These are phyloP conservation scores for Kluyveromyces marxianus DNA, from an alignment of 1,139 yeast species.

Conservation along the genomic window DNA sequence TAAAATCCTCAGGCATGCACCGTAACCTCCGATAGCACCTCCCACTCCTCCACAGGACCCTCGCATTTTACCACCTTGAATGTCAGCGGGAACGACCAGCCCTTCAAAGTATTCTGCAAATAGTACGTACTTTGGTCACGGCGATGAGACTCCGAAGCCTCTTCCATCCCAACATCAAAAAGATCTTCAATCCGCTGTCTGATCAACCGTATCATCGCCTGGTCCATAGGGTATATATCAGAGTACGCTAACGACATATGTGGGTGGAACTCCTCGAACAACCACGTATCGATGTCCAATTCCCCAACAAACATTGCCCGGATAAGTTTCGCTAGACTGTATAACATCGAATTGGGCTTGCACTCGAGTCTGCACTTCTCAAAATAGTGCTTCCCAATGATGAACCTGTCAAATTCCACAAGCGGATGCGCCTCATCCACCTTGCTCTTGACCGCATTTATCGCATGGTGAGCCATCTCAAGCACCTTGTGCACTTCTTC, in stretches of 20 bases:
- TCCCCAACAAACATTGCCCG: conserved; percentile 56
- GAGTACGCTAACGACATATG: conserved; percentile 71
- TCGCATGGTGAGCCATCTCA: conserved; percentile 60
- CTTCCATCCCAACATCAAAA: conserved; percentile 43
- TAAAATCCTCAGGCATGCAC: conserved; percentile 32
- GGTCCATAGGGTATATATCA: conserved; percentile 58
- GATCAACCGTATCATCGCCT: conserved; percentile 60
- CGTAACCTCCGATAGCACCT: conserved; percentile 44
- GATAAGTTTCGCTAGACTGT: conserved; percentile 61
- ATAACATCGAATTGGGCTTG: conserved; percentile 46
- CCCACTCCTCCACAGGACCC: conserved; percentile 71
- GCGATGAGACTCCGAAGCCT: conserved; percentile 21
- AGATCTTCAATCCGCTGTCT: conserved; percentile 65
- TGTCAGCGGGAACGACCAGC: conserved; percentile 40
- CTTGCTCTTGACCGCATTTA: conserved; percentile 33
- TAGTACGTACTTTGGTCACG: conserved; percentile 19
- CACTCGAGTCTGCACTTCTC: conserved; percentile 60
- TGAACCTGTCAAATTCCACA: conserved; percentile 30
- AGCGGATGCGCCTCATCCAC: conserved; percentile 20
- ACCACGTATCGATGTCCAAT: conserved; percentile 40
- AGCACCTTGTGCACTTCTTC: conserved; percentile 56
- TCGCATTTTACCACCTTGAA: conserved; percentile 65
- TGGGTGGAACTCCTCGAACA: conserved; percentile 52
- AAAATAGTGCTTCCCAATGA: conserved; percentile 41
- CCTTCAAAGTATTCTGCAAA: conserved; percentile 13